These are phyloP conservation scores for Amanita polypyramis DNA, from an alignment of 768 basidiomycete genomes.

Conservation along the genomic window DNA sequence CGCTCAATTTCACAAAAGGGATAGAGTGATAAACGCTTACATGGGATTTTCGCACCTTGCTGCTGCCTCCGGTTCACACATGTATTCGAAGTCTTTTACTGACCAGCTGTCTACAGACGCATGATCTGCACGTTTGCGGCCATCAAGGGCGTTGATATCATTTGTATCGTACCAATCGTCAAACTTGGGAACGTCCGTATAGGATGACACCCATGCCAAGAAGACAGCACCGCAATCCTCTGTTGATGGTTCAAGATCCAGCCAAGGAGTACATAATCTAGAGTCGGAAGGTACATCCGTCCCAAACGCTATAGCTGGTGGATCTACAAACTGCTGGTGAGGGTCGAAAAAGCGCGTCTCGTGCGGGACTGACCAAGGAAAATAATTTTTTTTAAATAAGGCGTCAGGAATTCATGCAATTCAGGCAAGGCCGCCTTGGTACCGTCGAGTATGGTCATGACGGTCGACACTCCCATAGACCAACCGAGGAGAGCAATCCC, in stretches of 20 bases:
- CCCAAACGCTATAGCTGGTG: conserved; percentile 21
- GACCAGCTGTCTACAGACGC: conserved; percentile 15
- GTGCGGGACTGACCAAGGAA: conserved; percentile 20
- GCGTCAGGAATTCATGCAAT: conserved; percentile 16
- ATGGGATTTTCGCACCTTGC: conserved; percentile 13
- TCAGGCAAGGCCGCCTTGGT: conserved; percentile 13
- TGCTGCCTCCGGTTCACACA: conserved; percentile 12
- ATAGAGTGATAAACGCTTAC: conserved; percentile 10
- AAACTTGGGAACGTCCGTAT: conserved; percentile 16
- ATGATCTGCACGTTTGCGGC: conserved; percentile 11
- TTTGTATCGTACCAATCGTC: conserved; percentile 10
- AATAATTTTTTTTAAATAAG: conserved; percentile 21
- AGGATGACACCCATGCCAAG: conserved; percentile 19
- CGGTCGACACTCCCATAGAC: conserved; percentile 23
- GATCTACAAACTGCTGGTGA: conserved; percentile 15
- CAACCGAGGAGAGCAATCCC: conserved; percentile 30
- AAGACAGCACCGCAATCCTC: conserved; percentile 17
- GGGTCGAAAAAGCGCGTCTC: neutral
- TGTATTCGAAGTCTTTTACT: conserved; percentile 11
- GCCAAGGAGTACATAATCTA: conserved; percentile 15
- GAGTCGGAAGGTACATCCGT: conserved; percentile 14
- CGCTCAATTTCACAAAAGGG: neutral
- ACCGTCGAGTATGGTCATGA: conserved; percentile 20
- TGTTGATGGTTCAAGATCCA: conserved; percentile 14
- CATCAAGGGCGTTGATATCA: conserved; percentile 14